Base-by-base conservation (phyloP, 2,329 filamentous ascomycete genomes). In the Aspergillus uvarum region DNA sequence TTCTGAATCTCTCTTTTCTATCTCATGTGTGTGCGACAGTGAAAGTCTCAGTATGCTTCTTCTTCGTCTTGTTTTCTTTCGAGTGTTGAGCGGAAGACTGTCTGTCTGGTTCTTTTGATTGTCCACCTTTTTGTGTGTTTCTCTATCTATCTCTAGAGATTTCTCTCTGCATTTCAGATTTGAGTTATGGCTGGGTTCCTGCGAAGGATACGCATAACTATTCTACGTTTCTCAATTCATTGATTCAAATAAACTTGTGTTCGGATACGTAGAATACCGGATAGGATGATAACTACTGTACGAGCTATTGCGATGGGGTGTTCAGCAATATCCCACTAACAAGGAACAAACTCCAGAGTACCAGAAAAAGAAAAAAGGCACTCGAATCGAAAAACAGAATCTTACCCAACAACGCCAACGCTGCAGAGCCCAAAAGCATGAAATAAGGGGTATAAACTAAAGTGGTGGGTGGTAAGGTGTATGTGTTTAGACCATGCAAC, bases 381-480 rank as follows among this genome's bases (percentile, higher is more conserved):
- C 11, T 35, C 5, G 12, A 35, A 12, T 12, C 10, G 32, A 35
- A 6, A 14, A 35, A 35, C 4, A 14, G 5, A 16, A 35, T 16
- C 32, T 12, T 12, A 35, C 32, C 32, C 31, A 32, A 29, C 35
- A 63, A 64, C 63, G 63, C 63, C 62, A 61, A 63, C 58, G 58
- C 62, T 65, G 26, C 35, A 6, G 2, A 16, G 0, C 7, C 26
- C 32, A 35, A 35, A 35, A 35, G 14, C 32, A 52, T 35, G 14
- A 52, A 38, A 44, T 22, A 52, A 53, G 53, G 31, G 58, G 59
- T 59, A 61, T 59, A 61, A 54, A 50, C 7, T 29, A 29, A 52
- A 24, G 50, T 10, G 26, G 57, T 42, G 22, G 48, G 24, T 51
- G 3, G 11, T 14, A 10, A 35, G 32, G 32, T 4, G 11, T 32